Base-by-base conservation (phyloP, 1,139 yeast species). In the Blastobotrys capitulatus region DNA sequence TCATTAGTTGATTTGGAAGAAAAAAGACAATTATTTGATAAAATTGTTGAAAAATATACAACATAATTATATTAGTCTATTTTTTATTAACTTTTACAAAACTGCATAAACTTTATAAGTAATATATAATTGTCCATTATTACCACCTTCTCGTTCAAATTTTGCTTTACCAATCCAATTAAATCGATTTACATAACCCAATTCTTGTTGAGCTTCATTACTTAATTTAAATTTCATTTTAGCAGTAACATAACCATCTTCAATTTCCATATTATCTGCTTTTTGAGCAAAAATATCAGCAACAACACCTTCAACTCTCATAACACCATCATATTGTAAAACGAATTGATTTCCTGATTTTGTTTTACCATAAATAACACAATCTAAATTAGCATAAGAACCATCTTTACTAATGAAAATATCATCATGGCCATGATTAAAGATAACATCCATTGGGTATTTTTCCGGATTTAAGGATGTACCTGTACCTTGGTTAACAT, bases 1-100 rank as follows among this genome's bases (percentile, higher is more conserved):
- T 69, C 72, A 42, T 65, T 82, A 55, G 59, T 61, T 13, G 88
- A 82, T 54, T 67, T 73, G 54, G 66, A 73, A 49, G 79, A 74
- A 43, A 82, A 82, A 69, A 71, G 71, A 54, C 69, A 67, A 43
- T 66, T 75, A 56, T 83, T 84, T 59, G 81, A 80, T 59, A 77
- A 73, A 39, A 73, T 83, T 35, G 16, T 44, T 38, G 69, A 66
- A 20, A 81, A 80, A 64, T 83, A 82, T 18, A 4, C 32, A 3
- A 22, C 32, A 6, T 6, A 29, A 29, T 3, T 9, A 5, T 32
- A 15, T 5, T 5, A 15, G n/a, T n/a, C n/a, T n/a, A n/a, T n/a
- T n/a, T n/a, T n/a, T 29, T 27, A 16, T 6, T 15, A 16, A 15
- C 13, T 26, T 4, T 15, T 16, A 39, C 13, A 39, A 29, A 26